These are phyloP conservation scores for Gracilaria gracilis DNA, from an alignment of 23 red algal genomes.

Conservation along the genomic window DNA sequence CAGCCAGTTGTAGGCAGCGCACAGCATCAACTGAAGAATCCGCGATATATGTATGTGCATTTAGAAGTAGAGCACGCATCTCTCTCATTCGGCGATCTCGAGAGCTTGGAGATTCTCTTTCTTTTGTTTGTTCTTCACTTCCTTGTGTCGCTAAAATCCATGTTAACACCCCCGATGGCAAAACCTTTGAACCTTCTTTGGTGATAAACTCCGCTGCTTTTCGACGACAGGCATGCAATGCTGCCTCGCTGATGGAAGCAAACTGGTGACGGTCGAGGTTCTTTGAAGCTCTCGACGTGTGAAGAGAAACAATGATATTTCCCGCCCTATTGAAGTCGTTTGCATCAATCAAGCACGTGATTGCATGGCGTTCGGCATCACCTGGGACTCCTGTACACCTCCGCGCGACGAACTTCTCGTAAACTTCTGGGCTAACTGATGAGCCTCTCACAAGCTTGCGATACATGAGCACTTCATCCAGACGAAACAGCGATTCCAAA, in stretches of 20 bases:
- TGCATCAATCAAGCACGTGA: slow-evolving; percentile 58
- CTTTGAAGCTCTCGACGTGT: slow-evolving; percentile 19
- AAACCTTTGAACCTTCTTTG: slow-evolving; percentile 20
- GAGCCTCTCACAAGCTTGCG: slow-evolving; percentile 66
- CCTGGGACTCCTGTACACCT: slow-evolving; percentile 51
- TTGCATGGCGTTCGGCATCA: slow-evolving; percentile 68
- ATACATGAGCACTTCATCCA: slow-evolving; percentile 53
- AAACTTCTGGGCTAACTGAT: slow-evolving; percentile 29
- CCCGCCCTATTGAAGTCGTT: slow-evolving; percentile 53
- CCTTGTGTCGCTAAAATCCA: slow-evolving; percentile 41
- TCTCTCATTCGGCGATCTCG: slow-evolving; percentile 33
- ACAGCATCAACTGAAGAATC: slow-evolving; percentile 77
- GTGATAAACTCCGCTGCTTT: slow-evolving; percentile 47
- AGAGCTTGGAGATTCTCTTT: neutral
- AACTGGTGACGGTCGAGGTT: slow-evolving; percentile 48
- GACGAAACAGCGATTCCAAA: slow-evolving; percentile 39
- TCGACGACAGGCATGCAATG: slow-evolving; percentile 64
- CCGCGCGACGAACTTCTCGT: slow-evolving; percentile 55
- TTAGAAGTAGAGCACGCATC: slow-evolving; percentile 49
- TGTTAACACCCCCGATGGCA: slow-evolving; percentile 36
- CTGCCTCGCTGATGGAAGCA: slow-evolving; percentile 61
- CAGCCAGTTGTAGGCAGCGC: slow-evolving; percentile 68
- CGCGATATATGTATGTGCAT: slow-evolving; percentile 52
- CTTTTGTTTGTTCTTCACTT: neutral
- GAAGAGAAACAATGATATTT: slow-evolving; percentile 49